Conservation (phyloP, 2,329 filamentous ascomycete genomes). For the Paramyrothecium sp. region DNA sequence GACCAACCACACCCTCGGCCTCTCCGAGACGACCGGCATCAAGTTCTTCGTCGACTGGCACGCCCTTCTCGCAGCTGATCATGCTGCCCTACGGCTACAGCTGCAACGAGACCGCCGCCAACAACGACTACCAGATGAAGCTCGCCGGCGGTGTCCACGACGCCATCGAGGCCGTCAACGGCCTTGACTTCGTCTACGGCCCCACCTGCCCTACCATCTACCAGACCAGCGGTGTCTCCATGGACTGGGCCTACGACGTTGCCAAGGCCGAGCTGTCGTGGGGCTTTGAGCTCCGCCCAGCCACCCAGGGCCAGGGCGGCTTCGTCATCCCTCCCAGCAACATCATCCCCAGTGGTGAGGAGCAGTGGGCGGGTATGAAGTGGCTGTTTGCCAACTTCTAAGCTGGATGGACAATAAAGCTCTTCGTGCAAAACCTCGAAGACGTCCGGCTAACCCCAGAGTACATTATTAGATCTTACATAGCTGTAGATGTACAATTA, state of each 20-base stretch:
- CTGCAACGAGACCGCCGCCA: slow-evolving; percentile 44
- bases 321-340: slow-evolving; percentile 38
- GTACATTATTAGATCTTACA: too few relatives aligned
- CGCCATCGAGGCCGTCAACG: slow-evolving; percentile 46
- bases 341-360: slow-evolving; percentile 41
- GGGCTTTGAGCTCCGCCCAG: slow-evolving; percentile 35
- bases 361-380: slow-evolving; percentile 49
- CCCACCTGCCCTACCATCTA: slow-evolving; percentile 63
- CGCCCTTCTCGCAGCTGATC: slow-evolving; percentile 60
- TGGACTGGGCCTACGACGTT: slow-evolving; percentile 44
- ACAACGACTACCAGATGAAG: slow-evolving; percentile 45
- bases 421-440: too few relatives aligned
- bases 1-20: slow-evolving; percentile 27
- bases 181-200: slow-evolving; percentile 39
- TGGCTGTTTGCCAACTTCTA: slow-evolving; percentile 46
- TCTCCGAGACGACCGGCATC: slow-evolving; percentile 39
- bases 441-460: too few relatives aligned
- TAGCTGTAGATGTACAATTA: too few relatives aligned
- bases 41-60: slow-evolving; percentile 66
- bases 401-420: neutral
- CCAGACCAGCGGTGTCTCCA: slow-evolving; percentile 45
- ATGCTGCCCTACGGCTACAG: slow-evolving; percentile 59
- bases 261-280: slow-evolving; percentile 39
- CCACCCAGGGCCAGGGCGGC: slow-evolving; percentile 32
- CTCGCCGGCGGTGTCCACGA: slow-evolving; percentile 47